Conservation (phyloP, 352 stramenopile species). For the Globisporangium viniferum region DNA sequence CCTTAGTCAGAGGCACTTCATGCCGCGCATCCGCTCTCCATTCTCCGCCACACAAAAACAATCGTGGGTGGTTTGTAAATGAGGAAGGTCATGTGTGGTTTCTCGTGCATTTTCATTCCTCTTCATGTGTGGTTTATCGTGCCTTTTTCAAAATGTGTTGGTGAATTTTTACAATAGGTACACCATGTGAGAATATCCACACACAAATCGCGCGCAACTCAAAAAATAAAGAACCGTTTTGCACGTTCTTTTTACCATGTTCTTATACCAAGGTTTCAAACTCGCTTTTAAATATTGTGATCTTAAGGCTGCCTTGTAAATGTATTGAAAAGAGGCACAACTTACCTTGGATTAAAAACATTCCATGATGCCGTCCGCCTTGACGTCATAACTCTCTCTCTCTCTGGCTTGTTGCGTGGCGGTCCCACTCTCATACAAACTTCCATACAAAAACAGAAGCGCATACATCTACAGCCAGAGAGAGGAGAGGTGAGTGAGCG, state of each 20-base stretch:
- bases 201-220: background rate
- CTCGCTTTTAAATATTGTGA: no score
- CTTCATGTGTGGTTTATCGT: background rate
- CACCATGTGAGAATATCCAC: background rate
- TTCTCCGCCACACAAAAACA: background rate
- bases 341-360: no score
- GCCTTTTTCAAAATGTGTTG: background rate
- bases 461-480: background rate
- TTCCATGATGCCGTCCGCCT: background rate
- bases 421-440: conserved; percentile 12
- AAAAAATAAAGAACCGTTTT: conserved; percentile 1
- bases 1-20: background rate
- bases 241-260: background rate
- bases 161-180: background rate
- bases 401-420: conserved; percentile 6
- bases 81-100: background rate
- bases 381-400: conserved; percentile 2
- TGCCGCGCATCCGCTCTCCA: background rate
- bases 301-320: no score
- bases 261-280: no score
- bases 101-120: background rate
- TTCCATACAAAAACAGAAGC: conserved; percentile 4
- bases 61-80: no score
- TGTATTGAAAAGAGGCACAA: no score
- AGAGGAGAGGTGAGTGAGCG: no score